Base-by-base conservation (phyloP, 441 rosid species). In the Pelargonium cotyledonis region DNA sequence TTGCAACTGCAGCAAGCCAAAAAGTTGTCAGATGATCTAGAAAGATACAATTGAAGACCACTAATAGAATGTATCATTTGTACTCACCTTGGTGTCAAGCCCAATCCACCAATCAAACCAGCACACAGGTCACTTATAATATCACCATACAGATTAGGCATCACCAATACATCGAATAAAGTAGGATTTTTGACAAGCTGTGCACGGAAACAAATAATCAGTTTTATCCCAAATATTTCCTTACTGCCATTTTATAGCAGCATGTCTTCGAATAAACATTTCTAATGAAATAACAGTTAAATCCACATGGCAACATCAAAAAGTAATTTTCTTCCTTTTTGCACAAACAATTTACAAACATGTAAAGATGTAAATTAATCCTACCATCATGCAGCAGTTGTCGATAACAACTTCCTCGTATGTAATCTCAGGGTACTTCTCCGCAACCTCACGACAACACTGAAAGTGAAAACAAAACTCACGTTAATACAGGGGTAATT, bases 101-200 rank as follows among this genome's bases (percentile, higher is more conserved):
- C 99, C 84, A 92, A 80, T 29, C 99, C 99, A 40, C 98, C 99
- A 65, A 95, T 77, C 78, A 95, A 78, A 31, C 96, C 98, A 14
- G 99, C 99, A 63, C 99, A 95, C 70, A 95, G 88, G 66, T 95
- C 99, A 71, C 99, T 95, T 65, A 95, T 95, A 70, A 95, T 95
- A 79, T 95, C 99, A 73, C 99, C 99, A 72, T 95, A 95, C 66
- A 92, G 99, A 74, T 92, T 95, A 76, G 99, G 99, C 99, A 95
- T 95, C 83, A 95, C 95, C 77, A 95, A 70, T 23, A 95, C 99
- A 82, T 95, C 97, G 73, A 95, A 95, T 19, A 86, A 82, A 0
- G 99, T 84, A 2, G 99, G 99, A 73, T 92, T 95, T 79, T 92
- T 95, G 80, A 92, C 98, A 82, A 92, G 99, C 98, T 92, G 93